phyloP scores from a whole-genome alignment of 805 yeast species.

The Cyberlindnera suaveolens region DNA sequence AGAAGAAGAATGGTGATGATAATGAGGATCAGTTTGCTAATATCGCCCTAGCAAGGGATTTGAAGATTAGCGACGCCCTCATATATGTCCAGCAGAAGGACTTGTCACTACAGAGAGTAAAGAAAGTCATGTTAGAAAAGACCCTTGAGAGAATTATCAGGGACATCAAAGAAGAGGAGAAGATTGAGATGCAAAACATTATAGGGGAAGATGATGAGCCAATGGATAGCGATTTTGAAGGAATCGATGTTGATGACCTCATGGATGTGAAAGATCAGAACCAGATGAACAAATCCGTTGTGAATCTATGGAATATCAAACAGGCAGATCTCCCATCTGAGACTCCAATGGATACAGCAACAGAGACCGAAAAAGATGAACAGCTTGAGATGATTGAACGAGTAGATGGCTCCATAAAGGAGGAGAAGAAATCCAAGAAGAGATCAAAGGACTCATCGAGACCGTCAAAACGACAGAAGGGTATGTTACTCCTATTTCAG shows the following conservation, averaged over 20 bases:
- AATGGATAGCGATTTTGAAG: slow-evolving; percentile 31
- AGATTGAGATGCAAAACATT: slow-evolving; percentile 34
- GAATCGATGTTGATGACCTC: slow-evolving; percentile 36
- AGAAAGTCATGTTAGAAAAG: slow-evolving; percentile 55
- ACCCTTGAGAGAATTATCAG: slow-evolving; percentile 56
- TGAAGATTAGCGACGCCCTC: slow-evolving; percentile 45
- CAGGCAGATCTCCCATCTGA: slow-evolving; percentile 5
- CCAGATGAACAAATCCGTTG: slow-evolving; percentile 69
- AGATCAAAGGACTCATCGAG: slow-evolving; percentile 39
- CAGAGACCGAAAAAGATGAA: slow-evolving; percentile 2
- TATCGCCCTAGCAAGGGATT: slow-evolving; percentile 58
- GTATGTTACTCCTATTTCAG: slow-evolving; percentile 13
- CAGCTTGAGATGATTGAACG: slow-evolving; percentile 11
- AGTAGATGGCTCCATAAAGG: slow-evolving; percentile 12
- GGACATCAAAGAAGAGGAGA: slow-evolving; percentile 54
- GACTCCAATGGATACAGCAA: slow-evolving; percentile 5
- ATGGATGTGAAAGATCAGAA: slow-evolving; percentile 66
- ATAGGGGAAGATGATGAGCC: slow-evolving; percentile 26
- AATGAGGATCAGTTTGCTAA: slow-evolving; percentile 28
- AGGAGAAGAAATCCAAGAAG: slow-evolving; percentile 39
- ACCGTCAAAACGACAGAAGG: slow-evolving; percentile 35
- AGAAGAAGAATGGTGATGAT: slow-evolving; percentile 24
- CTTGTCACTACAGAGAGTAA: slow-evolving; percentile 60
- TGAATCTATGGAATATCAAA: slow-evolving; percentile 56
- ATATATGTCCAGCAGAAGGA: slow-evolving; percentile 60